Base-by-base conservation (phyloP, 805 yeast genomes). In the Pichia ethanolica region DNA sequence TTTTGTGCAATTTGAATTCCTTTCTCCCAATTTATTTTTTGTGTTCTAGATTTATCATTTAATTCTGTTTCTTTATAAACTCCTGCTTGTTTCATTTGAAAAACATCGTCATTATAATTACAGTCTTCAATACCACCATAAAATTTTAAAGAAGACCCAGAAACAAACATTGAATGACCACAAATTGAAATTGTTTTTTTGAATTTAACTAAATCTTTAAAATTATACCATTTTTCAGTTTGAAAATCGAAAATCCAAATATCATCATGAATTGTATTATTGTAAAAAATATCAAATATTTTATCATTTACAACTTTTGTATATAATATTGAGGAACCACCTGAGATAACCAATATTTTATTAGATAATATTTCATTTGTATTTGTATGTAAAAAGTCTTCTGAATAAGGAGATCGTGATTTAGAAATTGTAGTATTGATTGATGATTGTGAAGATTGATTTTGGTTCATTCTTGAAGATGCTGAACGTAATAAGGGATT, bases 201-300 rank as follows among this genome's bases (percentile, higher is more conserved):
- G 8, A 49, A 28, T 20, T 42, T 30, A 13, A 45, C 8, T 46
- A 38, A 60, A 0, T 68, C 56, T 1, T 53, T 49, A 1, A 63
- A 35, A 14, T 53, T 45, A 13, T 44, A 39, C 82, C 82, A 78
- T 2, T 59, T 57, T 49, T 73, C 78, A 1, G 65, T 54, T 32
- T 67, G 69, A 28, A 77, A 55, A 53, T 74, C 73, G 53, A 74
- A 77, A 64, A 70, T 67, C 82, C 82, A 78, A 56, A 71, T 56
- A 59, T 77, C 82, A 30, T 78, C 76, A 28, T 65, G 57, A 10
- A 76, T 69, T 14, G 66, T 59, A 9, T 47, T 48, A 36, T 48
- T 56, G 38, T 53, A 51, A 42, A 53, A 64, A 5, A 30, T 20
- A 25, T 49, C 48, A 12, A 42, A 49, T 6, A 57, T 59, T 38